These are phyloP conservation scores for Epipyxis sp. DNA, from an alignment of 108 stramenopile species.

Conservation along the genomic window DNA sequence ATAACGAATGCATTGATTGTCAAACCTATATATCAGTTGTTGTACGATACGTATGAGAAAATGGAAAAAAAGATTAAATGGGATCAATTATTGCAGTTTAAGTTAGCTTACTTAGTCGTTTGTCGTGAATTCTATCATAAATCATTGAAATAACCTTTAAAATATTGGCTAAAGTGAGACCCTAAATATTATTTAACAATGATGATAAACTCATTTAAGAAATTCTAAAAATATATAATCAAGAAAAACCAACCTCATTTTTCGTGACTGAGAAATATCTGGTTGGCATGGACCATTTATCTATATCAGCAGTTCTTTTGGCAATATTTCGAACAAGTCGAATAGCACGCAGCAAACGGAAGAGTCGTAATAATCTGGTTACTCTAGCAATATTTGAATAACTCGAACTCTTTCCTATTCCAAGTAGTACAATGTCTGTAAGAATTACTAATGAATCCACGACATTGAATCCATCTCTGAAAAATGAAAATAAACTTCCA, in stretches of 20 bases:
- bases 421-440: conserved; percentile 27
- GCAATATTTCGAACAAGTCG: not conserved
- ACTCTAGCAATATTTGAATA: not conserved
- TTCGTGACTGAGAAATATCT: too few relatives aligned
- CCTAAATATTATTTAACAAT: too few relatives aligned
- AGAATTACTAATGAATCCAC: conserved; percentile 28
- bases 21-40: not conserved
- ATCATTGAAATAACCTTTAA: conserved; percentile 7
- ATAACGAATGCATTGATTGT: conserved; percentile 7
- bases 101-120: not conserved
- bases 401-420: too few relatives aligned
- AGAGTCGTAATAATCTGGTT: not conserved
- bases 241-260: too few relatives aligned
- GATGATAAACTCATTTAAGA: too few relatives aligned
- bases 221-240: too few relatives aligned
- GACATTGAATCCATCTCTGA: conserved; percentile 30
- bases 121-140: conserved; percentile 30
- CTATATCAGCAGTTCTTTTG: too few relatives aligned
- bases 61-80: too few relatives aligned
- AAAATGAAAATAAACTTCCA: not conserved
- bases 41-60: too few relatives aligned
- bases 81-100: too few relatives aligned
- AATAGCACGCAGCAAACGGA: conserved; percentile 1
- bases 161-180: conserved; percentile 3
- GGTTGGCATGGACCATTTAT: too few relatives aligned